Conservation (phyloP, 768 basidiomycete species). For the Rhodotorula sphaerocarpa region DNA sequence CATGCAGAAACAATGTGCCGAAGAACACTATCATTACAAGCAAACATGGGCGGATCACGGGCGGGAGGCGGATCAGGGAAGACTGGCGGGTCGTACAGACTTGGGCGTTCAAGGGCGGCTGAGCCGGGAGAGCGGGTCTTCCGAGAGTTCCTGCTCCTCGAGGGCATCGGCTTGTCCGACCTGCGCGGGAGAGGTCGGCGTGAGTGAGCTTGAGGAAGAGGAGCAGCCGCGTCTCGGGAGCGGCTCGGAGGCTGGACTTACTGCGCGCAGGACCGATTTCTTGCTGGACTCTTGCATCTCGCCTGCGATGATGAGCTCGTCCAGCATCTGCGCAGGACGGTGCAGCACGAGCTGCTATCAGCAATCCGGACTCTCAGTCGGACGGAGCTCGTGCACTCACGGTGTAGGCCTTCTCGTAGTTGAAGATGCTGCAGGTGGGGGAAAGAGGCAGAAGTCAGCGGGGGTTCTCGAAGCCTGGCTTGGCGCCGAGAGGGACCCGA, state of each 20-base stretch:
- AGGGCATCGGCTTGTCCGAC: conserved; percentile 33
- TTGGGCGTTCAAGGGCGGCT: not conserved
- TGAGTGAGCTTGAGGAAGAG: not conserved
- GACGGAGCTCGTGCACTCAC: conserved; percentile 43
- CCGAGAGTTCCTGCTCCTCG: conserved; percentile 29
- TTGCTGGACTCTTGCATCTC: conserved; percentile 90
- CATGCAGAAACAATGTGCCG: too few species aligned
- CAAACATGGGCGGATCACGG: too few species aligned
- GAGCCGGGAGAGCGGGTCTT: conserved; percentile 16
- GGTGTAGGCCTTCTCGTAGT: conserved; percentile 91
- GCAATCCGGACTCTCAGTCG: too few species aligned
- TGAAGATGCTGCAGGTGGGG: conserved; percentile 65
- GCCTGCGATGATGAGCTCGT: conserved; percentile 86
- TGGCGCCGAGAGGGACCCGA: not conserved
- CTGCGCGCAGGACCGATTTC: conserved; percentile 50
- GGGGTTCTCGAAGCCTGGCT: not conserved
- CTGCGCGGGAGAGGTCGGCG: not conserved
- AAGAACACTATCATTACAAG: too few species aligned
- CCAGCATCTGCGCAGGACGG: conserved; percentile 52
- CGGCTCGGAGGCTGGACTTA: conserved; percentile 39
- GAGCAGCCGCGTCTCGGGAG: conserved; percentile 41
- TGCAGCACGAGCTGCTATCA: too few species aligned
- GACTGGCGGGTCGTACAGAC: too few species aligned
- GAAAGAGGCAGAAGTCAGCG: not conserved
- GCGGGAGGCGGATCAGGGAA: too few species aligned